Evolutionary conservation across 306 rosid genomes (phyloP).

Genomic region (Vicia sativa): DNA sequence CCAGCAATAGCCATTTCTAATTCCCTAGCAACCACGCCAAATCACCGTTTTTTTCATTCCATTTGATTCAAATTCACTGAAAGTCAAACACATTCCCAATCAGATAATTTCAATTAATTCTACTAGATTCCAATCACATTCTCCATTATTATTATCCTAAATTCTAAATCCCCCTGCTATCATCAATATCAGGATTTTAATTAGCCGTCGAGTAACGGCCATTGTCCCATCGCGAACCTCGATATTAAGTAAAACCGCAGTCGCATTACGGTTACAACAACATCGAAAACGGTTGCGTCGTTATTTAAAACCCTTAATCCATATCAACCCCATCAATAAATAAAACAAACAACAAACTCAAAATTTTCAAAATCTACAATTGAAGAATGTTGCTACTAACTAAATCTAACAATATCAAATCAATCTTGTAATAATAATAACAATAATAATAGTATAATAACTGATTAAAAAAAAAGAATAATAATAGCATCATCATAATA

Average conservation of each 20-base stretch:
- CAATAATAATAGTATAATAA: background rate
- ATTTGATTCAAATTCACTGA: constrained; percentile 54
- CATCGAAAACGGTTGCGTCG: background rate
- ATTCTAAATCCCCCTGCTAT: background rate
- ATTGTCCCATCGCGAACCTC: background rate
- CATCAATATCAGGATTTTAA: background rate
- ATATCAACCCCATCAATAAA: constrained; percentile 43
- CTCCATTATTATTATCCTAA: constrained; percentile 5
- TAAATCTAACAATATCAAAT: constrained; percentile 29
- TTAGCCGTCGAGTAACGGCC: background rate
- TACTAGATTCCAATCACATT: constrained; percentile 32
- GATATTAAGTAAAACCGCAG: background rate
- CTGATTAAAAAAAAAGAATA: background rate
- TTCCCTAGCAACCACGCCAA: constrained; percentile 34
- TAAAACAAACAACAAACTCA: constrained; percentile 22
- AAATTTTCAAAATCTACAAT: constrained; percentile 31
- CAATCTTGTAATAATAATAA: constrained; percentile 42
- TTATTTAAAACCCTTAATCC: background rate
- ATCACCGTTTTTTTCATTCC: constrained; percentile 44
- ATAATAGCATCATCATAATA: background rate
- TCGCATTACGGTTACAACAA: background rate
- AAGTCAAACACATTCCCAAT: constrained; percentile 36
- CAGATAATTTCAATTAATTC: constrained; percentile 40
- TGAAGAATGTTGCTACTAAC: constrained; percentile 17
- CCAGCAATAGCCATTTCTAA: constrained; percentile 86